Conservation (phyloP, 192 early-diverging fungal species). For the Phlyctochytrium arcticum region DNA sequence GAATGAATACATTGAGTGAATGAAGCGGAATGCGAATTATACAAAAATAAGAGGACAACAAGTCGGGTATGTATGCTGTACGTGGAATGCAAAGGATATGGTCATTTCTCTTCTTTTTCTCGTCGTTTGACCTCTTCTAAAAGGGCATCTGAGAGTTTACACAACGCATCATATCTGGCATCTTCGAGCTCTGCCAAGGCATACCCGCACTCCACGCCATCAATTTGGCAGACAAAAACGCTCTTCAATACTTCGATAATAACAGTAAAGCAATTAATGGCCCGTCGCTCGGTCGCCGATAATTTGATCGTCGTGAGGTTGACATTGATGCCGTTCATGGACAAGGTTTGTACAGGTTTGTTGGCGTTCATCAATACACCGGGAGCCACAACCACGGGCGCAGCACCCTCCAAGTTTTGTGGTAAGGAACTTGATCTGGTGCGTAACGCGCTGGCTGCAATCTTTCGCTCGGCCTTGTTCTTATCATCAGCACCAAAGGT, state of each 20-base stretch:
- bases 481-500: conserved; percentile 7
- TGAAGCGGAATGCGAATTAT: no score
- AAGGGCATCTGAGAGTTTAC: neutral
- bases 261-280: conserved; percentile 8
- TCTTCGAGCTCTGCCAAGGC: neutral
- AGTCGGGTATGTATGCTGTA: no score
- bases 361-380: neutral
- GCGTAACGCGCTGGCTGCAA: neutral
- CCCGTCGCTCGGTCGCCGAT: conserved; percentile 5
- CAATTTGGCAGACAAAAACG: conserved; percentile 26
- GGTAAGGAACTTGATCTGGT: neutral
- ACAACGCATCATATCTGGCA: neutral
- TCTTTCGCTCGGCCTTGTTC: neutral
- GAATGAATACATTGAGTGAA: no score
- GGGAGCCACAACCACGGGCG: neutral
- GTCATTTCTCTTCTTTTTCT: neutral
- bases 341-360: neutral
- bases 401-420: neutral
- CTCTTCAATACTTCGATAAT: conserved; percentile 31
- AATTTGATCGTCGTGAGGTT: neutral
- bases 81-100: no score
- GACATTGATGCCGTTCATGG: neutral
- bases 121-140: neutral
- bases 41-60: no score
- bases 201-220: neutral